These are phyloP conservation scores for Entamoeba invadens DNA, from an alignment of 208 protist genomes.

Conservation along the genomic window DNA sequence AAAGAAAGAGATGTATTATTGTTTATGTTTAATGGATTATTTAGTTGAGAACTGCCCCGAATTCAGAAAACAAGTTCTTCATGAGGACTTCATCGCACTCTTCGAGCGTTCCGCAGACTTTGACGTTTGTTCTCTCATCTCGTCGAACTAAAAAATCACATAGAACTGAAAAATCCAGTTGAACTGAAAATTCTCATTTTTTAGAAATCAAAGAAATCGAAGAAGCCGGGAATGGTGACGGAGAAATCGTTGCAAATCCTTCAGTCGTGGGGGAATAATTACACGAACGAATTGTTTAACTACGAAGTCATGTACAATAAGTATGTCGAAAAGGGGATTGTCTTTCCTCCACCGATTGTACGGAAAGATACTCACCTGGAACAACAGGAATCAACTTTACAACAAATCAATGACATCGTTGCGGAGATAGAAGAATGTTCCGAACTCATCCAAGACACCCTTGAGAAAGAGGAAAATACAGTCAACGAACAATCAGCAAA, in stretches of 20 bases:
- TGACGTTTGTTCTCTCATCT: not conserved
- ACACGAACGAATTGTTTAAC: not conserved
- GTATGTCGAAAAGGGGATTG: not conserved
- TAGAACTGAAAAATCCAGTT: too few relatives aligned
- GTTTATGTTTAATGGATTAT: not conserved
- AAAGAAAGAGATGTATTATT: slow-evolving; percentile 4
- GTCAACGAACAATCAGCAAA: not conserved
- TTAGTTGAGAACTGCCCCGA: not conserved
- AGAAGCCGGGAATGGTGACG: not conserved
- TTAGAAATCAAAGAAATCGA: not conserved
- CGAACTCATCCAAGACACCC: not conserved
- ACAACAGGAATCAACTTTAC: not conserved
- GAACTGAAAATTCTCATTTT: not conserved
- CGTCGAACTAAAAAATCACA: too few relatives aligned
- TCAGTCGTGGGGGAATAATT: not conserved
- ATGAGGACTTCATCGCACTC: not conserved
- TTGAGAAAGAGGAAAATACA: not conserved
- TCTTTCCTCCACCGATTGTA: not conserved
- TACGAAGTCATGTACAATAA: not conserved
- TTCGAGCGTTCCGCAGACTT: not conserved
- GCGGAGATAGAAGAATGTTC: not conserved
- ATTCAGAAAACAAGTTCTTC: not conserved
- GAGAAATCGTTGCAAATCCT: not conserved
- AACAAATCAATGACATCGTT: not conserved
- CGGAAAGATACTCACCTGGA: not conserved